Conservation (phyloP, 352 stramenopile genomes). For the Phytophthora podocarpi region DNA sequence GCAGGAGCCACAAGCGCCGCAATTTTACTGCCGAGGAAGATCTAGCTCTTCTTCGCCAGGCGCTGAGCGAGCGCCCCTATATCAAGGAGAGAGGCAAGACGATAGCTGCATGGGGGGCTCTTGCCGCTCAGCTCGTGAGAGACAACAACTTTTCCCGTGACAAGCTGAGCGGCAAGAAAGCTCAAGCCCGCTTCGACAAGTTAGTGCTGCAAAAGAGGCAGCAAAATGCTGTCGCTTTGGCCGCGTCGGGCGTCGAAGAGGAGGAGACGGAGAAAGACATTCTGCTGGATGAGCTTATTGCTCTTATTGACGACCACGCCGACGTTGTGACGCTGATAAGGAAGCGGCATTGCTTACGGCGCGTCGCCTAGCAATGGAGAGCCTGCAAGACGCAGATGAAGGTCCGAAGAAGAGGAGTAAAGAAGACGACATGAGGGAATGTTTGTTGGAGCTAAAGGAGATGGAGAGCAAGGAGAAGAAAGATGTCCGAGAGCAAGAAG, state of each 20-base stretch:
- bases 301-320: slow-evolving; percentile 10
- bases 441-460: slow-evolving; percentile 3
- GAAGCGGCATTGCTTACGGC: too few relatives aligned
- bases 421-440: slow-evolving; percentile 6
- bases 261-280: slow-evolving; percentile 9
- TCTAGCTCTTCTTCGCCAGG: slow-evolving; percentile 2
- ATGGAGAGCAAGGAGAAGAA: slow-evolving; percentile 14
- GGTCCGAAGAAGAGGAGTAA: not conserved
- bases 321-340: not conserved
- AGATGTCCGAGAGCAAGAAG: not conserved
- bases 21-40: slow-evolving; percentile 11
- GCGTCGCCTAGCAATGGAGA: too few relatives aligned
- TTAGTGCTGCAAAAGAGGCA: not conserved
- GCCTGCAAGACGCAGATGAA: slow-evolving; percentile 1
- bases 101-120: slow-evolving; percentile 7
- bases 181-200: slow-evolving; percentile 12
- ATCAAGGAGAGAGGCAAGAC: slow-evolving; percentile 9
- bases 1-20: too few relatives aligned
- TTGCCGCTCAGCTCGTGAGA: slow-evolving; percentile 1
- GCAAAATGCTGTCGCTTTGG: slow-evolving; percentile 3
- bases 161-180: slow-evolving; percentile 14
- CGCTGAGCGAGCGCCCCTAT: not conserved
- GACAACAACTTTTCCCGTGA: slow-evolving; percentile 4
- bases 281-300: slow-evolving; percentile 8
- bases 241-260: not conserved